Evolutionary conservation across 371 early-diverging fungal genomes (phyloP).

Genomic region (Apophysomyces elegans): DNA sequence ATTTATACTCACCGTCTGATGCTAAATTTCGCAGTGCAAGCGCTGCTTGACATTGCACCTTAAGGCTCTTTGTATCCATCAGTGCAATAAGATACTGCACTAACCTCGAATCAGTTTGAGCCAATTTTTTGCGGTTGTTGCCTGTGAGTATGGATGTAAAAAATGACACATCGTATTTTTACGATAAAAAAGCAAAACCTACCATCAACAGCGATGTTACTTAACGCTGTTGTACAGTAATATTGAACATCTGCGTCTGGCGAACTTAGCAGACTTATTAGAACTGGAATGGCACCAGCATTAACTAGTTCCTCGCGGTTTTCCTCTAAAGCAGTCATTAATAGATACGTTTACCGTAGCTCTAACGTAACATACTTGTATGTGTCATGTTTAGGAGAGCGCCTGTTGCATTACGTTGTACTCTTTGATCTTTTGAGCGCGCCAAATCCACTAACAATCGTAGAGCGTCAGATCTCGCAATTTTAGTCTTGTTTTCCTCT

Average conservation of each 20-base stretch:
- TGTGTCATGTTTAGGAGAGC: slow-evolving; percentile 96
- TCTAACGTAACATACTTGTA: slow-evolving; percentile 49
- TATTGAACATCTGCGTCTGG: slow-evolving; percentile 89
- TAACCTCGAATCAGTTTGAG: slow-evolving; percentile 77
- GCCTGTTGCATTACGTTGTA: slow-evolving; percentile 92
- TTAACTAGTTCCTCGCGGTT: slow-evolving; percentile 86
- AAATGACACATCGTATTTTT: not conserved
- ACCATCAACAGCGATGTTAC: slow-evolving; percentile 92
- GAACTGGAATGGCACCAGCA: slow-evolving; percentile 85
- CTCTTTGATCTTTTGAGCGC: slow-evolving; percentile 84
- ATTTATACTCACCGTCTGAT: slow-evolving; percentile 62
- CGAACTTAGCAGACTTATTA: slow-evolving; percentile 79
- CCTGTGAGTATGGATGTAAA: slow-evolving; percentile 28
- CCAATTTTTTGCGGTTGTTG: slow-evolving; percentile 73
- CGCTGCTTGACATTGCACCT: slow-evolving; percentile 91
- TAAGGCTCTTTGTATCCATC: slow-evolving; percentile 78
- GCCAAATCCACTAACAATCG: slow-evolving; percentile 79
- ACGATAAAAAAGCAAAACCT: slow-evolving; percentile 3
- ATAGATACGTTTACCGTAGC: not conserved
- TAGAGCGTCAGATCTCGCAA: slow-evolving; percentile 86
- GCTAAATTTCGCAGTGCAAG: slow-evolving; percentile 91
- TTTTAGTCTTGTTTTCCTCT: slow-evolving; percentile 90
- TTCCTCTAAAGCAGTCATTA: slow-evolving; percentile 51
- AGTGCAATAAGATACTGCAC: slow-evolving; percentile 80
- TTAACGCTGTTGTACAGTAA: slow-evolving; percentile 90